These are phyloP conservation scores for Arachnomyces sp. DNA, from an alignment of 2,329 filamentous ascomycete genomes.

Conservation along the genomic window DNA sequence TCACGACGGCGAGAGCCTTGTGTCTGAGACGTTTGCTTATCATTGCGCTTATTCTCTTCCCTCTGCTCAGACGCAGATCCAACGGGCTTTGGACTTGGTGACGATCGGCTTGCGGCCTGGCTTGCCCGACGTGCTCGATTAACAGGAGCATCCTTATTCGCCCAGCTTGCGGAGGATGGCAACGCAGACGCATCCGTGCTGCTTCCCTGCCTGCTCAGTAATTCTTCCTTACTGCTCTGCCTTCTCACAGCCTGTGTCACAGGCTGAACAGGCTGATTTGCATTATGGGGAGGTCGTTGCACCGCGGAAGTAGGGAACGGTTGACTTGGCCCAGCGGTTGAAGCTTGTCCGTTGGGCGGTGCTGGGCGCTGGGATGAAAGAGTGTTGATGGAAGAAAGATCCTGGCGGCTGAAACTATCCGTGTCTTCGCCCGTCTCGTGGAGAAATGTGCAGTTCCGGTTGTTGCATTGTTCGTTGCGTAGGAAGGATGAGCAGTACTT, in stretches of 20 bases:
- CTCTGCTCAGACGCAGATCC: slow-evolving; percentile 36
- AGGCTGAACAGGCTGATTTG: slow-evolving; percentile 44
- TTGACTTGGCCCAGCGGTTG: slow-evolving; percentile 16
- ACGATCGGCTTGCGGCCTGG: slow-evolving; percentile 69
- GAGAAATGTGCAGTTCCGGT: slow-evolving; percentile 94
- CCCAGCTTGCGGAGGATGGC: slow-evolving; percentile 91
- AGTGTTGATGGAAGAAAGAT: slow-evolving; percentile 89
- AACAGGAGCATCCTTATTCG: slow-evolving; percentile 57
- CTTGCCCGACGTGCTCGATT: slow-evolving; percentile 61
- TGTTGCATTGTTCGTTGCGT: slow-evolving; percentile 87
- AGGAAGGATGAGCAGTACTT: slow-evolving; percentile 98
- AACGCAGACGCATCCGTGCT: slow-evolving; percentile 79
- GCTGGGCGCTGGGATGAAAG: slow-evolving; percentile 69
- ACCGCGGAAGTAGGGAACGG: slow-evolving; percentile 26
- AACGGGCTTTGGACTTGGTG: slow-evolving; percentile 65
- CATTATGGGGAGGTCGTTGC: slow-evolving; percentile 36
- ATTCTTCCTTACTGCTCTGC: slow-evolving; percentile 66
- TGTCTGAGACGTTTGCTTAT: slow-evolving; percentile 21
- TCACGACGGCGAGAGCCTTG: slow-evolving; percentile 18
- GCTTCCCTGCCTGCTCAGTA: slow-evolving; percentile 47
- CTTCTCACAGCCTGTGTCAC: slow-evolving; percentile 57
- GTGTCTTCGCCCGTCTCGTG: slow-evolving; percentile 98
- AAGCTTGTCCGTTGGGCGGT: slow-evolving; percentile 34
- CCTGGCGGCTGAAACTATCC: slow-evolving; percentile 90
- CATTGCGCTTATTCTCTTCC: slow-evolving; percentile 28